Conservation (phyloP, 2,329 filamentous ascomycete species). For the Paracoccidioides lutzii region DNA sequence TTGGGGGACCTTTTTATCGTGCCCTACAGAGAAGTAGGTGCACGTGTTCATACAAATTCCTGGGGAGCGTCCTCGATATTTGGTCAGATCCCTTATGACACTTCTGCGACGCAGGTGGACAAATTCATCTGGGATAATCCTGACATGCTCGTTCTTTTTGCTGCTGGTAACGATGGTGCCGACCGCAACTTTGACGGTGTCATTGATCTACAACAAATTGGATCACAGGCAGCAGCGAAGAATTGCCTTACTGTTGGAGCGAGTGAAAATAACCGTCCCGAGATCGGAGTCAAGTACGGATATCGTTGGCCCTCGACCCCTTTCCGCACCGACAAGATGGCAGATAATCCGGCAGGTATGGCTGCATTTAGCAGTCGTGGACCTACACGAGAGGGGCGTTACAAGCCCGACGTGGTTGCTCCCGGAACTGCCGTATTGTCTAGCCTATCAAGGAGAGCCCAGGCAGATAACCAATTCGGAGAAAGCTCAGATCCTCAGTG, state of each 20-base stretch:
- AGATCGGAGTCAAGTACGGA: constrained; percentile 8
- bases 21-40: constrained; percentile 11
- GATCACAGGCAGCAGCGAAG: constrained; percentile 13
- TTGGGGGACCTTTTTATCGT: constrained; percentile 11
- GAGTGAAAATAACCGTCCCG: constrained; percentile 13
- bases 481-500: constrained; percentile 9
- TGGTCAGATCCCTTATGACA: constrained; percentile 11
- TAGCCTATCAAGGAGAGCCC: constrained; percentile 8
- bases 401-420: constrained; percentile 17
- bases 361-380: constrained; percentile 15
- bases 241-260: constrained; percentile 19
- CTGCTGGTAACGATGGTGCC: constrained; percentile 14
- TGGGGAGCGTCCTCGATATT: constrained; percentile 9
- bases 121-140: constrained; percentile 13
- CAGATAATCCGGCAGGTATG: constrained; percentile 12
- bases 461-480: constrained; percentile 3
- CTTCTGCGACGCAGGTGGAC: constrained; percentile 11
- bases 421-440: constrained; percentile 14
- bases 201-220: constrained; percentile 11
- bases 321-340: constrained; percentile 7
- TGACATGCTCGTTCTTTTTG: constrained; percentile 15
- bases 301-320: constrained; percentile 5
- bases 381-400: constrained; percentile 10
- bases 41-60: constrained; percentile 15
- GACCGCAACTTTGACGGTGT: constrained; percentile 8